Percentiles rank a stretch among this genome's conserved stretches.
Evolutionary conservation across 73 alveolate species (phyloP).

Genomic region (Paramecium octaurelia): DNA sequence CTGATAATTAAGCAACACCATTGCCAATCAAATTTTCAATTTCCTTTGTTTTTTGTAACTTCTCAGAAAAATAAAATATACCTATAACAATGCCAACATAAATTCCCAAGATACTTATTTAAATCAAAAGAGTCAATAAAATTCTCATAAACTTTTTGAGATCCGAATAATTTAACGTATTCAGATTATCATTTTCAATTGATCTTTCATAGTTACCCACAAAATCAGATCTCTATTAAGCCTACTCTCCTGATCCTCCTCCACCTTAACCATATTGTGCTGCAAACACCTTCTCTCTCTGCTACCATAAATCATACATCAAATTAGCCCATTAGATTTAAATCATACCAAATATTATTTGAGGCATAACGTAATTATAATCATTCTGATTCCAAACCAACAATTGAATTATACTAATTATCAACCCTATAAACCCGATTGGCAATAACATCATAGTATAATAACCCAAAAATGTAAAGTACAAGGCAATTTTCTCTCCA

Average conservation of each 20-base stretch:
- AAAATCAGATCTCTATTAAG: background rate
- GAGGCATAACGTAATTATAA: background rate
- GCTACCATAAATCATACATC: background rate
- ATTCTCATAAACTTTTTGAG: background rate
- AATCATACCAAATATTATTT: background rate
- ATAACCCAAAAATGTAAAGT: conserved; percentile 5
- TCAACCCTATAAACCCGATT: background rate
- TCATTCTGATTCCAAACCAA: background rate
- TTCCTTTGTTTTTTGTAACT: background rate
- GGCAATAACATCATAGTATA: background rate
- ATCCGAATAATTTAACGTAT: background rate
- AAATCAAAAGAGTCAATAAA: background rate
- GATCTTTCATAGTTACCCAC: background rate
- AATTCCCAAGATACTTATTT: background rate
- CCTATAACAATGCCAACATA: conserved; percentile 5
- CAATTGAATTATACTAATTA: background rate
- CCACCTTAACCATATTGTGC: background rate
- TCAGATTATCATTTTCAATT: background rate
- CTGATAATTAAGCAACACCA: background rate
- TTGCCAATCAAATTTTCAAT: background rate
- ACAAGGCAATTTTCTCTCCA: conserved; percentile 7
- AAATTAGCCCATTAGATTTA: conserved; percentile 2
- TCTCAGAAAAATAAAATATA: background rate
- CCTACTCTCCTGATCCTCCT: background rate
- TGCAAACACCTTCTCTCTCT: background rate